Percentiles rank a stretch among this genome's conserved stretches.
These are phyloP conservation scores for Avena insularis DNA, from an alignment of 176 grass and related monocot genomes.

Conservation along the genomic window DNA sequence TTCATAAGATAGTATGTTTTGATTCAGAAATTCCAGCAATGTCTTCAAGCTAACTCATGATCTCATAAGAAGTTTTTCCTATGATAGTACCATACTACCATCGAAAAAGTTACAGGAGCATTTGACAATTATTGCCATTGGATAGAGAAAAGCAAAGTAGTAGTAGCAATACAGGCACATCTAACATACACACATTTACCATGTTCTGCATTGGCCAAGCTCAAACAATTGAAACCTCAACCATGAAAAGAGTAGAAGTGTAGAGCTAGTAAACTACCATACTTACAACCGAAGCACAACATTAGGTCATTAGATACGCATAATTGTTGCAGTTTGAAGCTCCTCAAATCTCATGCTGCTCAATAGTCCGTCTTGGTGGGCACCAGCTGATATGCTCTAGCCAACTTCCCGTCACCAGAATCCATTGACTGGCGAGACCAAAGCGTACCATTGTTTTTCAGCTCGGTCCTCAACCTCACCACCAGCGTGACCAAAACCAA, in stretches of 20 bases:
- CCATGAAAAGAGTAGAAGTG: constrained; percentile 18
- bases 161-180: constrained; percentile 17
- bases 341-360: constrained; percentile 30
- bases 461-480: constrained; percentile 66
- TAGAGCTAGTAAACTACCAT: constrained; percentile 41
- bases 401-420: constrained; percentile 57
- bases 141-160: background rate
- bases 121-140: constrained; percentile 25
- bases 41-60: background rate
- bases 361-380: constrained; percentile 63
- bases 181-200: constrained; percentile 25
- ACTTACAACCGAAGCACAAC: constrained; percentile 49
- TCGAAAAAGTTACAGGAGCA: constrained; percentile 1
- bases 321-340: background rate
- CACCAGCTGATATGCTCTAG: constrained; percentile 57
- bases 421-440: constrained; percentile 49
- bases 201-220: constrained; percentile 37
- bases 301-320: constrained; percentile 35
- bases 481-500: constrained; percentile 60
- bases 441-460: constrained; percentile 46
- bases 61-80: background rate
- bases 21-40: background rate
- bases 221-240: constrained; percentile 38
- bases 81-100: background rate
- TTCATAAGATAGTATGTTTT: background rate